Evolutionary conservation across 1,284 basidiomycete species (phyloP), one percentile per base, ranked within the genome.

Genomic region (Ustilago sp.): DNA sequence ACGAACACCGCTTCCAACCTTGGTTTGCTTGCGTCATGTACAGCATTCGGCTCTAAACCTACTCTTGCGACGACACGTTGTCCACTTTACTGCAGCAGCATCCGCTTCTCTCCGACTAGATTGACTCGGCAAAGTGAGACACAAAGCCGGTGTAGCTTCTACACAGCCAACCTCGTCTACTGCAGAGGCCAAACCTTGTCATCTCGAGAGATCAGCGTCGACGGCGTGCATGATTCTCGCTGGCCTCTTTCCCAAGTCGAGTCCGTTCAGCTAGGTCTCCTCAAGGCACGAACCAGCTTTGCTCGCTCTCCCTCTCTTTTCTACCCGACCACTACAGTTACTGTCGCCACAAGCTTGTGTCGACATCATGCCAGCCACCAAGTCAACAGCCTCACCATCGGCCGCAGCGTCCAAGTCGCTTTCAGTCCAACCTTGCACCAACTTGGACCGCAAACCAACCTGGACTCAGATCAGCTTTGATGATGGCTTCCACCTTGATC

Each of bases 391-490:
- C 23, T 41, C 70, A 15, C 19, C 69, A 38, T 48, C 70, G 8
- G 32, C 67, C 8, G 41, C 55, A 12, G 23, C 62, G 8, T 47
- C 62, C 45, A 48, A 31, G 17, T 36, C 50, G 17, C 63, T 60
- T n/a, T 36, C 53, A 7, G 38, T 47, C 59, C 52, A 48, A 11
- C 19, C 64, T 19, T 52, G 52, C 8, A 59, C 61, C 9, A 57
- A 63, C 38, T 38, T 67, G 57, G 43, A 70, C n/a, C 70, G 67
- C 60, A 66, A 67, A 52, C 67, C 75, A 17, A 62, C 75, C n/a
- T 77, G 75, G 75, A 53, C 65, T 9, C 65, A 68, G 28, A 68
- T 77, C 75, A 68, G 58, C 59, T 77, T 77, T 34, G 75, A 71
- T 35, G 70, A 70, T 38, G 68, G 64, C 32, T 77, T 77, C 59